Conservation (phyloP, 345 rosid genomes). For the Citrus medica region DNA sequence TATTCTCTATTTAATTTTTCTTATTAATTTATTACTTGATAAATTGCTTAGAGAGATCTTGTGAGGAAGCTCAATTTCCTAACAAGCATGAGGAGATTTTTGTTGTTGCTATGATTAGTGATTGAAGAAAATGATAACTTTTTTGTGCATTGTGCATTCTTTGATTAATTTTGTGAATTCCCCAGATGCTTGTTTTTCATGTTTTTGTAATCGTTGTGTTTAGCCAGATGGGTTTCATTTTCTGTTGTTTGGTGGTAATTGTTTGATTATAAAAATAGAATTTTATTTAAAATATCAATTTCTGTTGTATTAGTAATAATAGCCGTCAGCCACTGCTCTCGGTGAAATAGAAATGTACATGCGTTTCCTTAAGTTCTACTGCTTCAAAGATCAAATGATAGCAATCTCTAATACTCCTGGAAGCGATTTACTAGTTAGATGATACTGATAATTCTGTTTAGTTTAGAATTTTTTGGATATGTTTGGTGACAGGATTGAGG, state of each 20-base stretch:
- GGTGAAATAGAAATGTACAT: background rate
- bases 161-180: background rate
- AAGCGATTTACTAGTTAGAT: background rate
- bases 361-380: background rate
- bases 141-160: background rate
- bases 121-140: background rate
- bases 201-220: background rate
- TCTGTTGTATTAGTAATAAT: background rate
- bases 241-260: background rate
- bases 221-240: background rate
- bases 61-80: too few species aligned
- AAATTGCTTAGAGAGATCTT: too few species aligned
- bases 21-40: too few species aligned
- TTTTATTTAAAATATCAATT: background rate
- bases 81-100: constrained; percentile 86
- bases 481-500: too few species aligned
- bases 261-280: background rate
- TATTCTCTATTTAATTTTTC: too few species aligned
- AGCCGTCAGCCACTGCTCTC: too few species aligned
- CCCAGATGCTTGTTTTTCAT: background rate
- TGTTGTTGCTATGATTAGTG: constrained; percentile 87
- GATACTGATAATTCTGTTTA: background rate
- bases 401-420: background rate
- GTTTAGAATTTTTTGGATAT: too few species aligned
- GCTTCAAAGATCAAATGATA: background rate